These are phyloP conservation scores for Stagonosporopsis vannaccii DNA, from an alignment of 2,329 filamentous ascomycete species.

Conservation along the genomic window DNA sequence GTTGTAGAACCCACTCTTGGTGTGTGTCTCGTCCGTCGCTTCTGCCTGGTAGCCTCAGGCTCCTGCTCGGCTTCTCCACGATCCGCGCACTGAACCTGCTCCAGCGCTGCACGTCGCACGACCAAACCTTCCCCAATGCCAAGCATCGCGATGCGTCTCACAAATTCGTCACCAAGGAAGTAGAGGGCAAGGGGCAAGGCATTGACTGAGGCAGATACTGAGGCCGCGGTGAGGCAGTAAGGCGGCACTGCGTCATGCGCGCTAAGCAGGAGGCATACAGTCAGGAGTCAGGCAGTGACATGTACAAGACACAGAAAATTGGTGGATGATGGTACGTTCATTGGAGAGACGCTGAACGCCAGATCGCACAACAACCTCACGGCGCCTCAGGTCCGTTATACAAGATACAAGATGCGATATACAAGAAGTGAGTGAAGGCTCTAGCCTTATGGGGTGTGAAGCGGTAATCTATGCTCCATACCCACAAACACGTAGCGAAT, in stretches of 20 bases:
- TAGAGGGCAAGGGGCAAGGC: background rate
- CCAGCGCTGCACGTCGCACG: constrained; percentile 1
- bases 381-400: background rate
- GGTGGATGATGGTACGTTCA: background rate
- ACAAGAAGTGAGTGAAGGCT: background rate
- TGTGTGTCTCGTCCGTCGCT: background rate
- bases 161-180: constrained; percentile 4
- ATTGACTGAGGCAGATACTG: background rate
- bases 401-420: background rate
- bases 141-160: constrained; percentile 1
- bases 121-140: constrained; percentile 4
- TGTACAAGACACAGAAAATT: background rate
- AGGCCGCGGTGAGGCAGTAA: background rate
- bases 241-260: background rate
- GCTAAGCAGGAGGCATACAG: background rate
- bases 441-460: background rate
- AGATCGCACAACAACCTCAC: constrained; percentile 1
- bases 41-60: background rate
- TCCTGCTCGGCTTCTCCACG: background rate
- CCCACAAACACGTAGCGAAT: background rate
- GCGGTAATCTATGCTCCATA: constrained; percentile 17
- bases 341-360: constrained; percentile 9
- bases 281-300: background rate
- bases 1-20: background rate
- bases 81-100: background rate